phyloP scores from a whole-genome alignment of 768 basidiomycete species.

The Tephrocybe sp. region DNA sequence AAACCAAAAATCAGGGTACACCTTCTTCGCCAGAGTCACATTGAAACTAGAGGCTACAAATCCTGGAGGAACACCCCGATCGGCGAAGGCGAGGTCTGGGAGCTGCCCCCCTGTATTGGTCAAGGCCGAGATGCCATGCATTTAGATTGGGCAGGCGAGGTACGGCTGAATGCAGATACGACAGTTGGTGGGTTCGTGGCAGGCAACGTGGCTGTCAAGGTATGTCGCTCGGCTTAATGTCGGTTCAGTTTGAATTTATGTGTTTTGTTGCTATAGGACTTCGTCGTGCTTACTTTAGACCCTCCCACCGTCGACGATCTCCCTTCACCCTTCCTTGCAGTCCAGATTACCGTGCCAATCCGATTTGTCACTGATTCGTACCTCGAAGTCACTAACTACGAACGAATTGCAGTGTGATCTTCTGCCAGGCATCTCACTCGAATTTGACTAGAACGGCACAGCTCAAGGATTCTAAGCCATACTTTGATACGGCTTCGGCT shows the following conservation, averaged over 20 bases:
- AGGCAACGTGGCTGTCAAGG: conserved; percentile 40
- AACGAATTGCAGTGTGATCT: conserved; percentile 2
- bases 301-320: conserved; percentile 31
- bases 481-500: too few species aligned
- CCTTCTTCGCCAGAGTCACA: conserved; percentile 47
- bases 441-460: too few species aligned
- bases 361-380: conserved; percentile 60
- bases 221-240: conserved; percentile 15
- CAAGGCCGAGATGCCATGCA: conserved; percentile 23
- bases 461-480: too few species aligned
- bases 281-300: conserved; percentile 44
- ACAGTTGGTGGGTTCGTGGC: conserved; percentile 45
- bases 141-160: conserved; percentile 62
- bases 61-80: conserved; percentile 37
- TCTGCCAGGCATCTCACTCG: too few species aligned
- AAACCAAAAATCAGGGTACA: conserved; percentile 41
- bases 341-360: conserved; percentile 50
- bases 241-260: neutral
- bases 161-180: conserved; percentile 35
- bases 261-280: conserved; percentile 43
- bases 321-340: conserved; percentile 27
- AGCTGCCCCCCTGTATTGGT: conserved; percentile 36
- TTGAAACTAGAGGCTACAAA: conserved; percentile 32
- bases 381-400: conserved; percentile 19
- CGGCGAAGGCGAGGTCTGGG: conserved; percentile 46